phyloP scores from a whole-genome alignment of 1,284 basidiomycete genomes.

The Ganoderma sinense region DNA sequence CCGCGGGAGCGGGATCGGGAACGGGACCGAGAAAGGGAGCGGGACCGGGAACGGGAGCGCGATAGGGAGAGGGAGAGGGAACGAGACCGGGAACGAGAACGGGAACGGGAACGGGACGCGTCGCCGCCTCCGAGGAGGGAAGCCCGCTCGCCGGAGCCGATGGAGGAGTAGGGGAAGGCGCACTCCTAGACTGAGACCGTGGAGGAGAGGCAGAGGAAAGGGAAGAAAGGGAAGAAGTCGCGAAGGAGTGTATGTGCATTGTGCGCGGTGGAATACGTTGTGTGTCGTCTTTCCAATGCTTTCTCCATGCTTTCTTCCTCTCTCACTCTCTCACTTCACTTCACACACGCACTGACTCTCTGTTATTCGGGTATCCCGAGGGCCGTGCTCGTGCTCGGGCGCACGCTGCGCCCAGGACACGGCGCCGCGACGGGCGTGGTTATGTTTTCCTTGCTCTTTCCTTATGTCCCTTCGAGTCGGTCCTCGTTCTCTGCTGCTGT shows the following conservation, averaged over 20 bases:
- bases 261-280: neutral
- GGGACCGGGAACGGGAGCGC: constrained; percentile 14
- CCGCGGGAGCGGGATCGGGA: constrained; percentile 14
- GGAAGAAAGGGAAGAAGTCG: neutral
- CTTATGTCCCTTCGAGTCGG: neutral
- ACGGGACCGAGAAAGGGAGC: constrained; percentile 18
- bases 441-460: neutral
- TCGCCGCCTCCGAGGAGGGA: constrained; percentile 25
- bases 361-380: constrained; percentile 6
- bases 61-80: constrained; percentile 18
- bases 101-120: constrained; percentile 24
- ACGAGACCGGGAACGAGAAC: constrained; percentile 18
- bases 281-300: constrained; percentile 11
- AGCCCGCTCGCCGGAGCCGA: constrained; percentile 30
- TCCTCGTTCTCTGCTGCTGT: neutral
- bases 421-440: constrained; percentile 8
- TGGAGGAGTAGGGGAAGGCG: constrained; percentile 24
- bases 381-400: constrained; percentile 17
- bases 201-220: neutral
- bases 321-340: neutral
- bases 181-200: neutral
- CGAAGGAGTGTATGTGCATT: neutral
- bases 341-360: neutral
- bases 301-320: constrained; percentile 6
- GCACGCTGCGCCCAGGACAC: neutral